phyloP scores from a whole-genome alignment of 441 rosid species.

The Raphanus hybrid region DNA sequence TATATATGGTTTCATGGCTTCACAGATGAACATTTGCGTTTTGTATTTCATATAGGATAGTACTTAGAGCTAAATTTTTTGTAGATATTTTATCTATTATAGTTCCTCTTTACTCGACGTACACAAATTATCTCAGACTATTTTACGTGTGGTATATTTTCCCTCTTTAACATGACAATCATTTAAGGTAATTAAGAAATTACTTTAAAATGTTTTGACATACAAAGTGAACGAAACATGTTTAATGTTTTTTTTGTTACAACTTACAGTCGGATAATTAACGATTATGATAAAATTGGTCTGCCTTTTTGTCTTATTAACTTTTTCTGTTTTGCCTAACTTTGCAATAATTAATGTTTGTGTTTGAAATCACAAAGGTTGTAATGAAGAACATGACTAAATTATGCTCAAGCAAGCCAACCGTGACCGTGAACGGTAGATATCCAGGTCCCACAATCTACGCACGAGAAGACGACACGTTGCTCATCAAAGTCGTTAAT shows the following conservation, averaged over 20 bases:
- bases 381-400: constrained; percentile 67
- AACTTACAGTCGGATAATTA: constrained; percentile 14
- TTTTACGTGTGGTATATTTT: not conserved
- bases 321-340: not conserved
- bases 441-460: constrained; percentile 92
- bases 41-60: constrained; percentile 2
- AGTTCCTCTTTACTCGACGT: not conserved
- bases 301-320: not conserved
- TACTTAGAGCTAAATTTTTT: not conserved
- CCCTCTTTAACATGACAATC: not conserved
- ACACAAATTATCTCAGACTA: not conserved
- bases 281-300: constrained; percentile 3
- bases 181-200: not conserved
- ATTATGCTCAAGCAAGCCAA: constrained; percentile 77
- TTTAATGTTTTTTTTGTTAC: constrained; percentile 1
- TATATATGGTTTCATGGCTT: not conserved
- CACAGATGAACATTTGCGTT: not conserved
- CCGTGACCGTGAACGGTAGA: constrained; percentile 75
- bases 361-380: constrained; percentile 54
- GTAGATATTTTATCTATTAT: not conserved
- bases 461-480: constrained; percentile 86
- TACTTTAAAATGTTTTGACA: not conserved
- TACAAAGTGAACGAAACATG: constrained; percentile 5
- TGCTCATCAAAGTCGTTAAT: constrained; percentile 77
- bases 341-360: constrained; percentile 5